Evolutionary conservation across 2,329 filamentous ascomycete species (phyloP), one percentile per base, ranked within the genome.

Genomic region (Rutstroemia sp.): DNA sequence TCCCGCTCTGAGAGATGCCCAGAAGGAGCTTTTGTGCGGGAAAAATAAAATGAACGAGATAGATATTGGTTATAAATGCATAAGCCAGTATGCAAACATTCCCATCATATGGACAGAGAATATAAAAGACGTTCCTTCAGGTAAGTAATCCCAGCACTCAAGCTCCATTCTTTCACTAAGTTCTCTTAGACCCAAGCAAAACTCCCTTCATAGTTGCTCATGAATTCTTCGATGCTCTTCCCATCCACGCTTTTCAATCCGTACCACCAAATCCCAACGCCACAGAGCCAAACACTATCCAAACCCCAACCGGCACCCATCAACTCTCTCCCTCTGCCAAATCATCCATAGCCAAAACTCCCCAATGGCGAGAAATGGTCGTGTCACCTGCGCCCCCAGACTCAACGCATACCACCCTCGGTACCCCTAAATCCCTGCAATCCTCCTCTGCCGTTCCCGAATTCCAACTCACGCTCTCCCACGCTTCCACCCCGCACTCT

Each of bases 151-250:
- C 39, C 16, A 42, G 25, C 4, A 12, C 10, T 50, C 42, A 19
- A 9, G 46, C 36, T 25, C 19, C 16, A 40, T 25, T 16, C 27
- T 27, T 9, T 45, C 19, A 8, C 30, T 38, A 52, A 25, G 25
- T 2, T 30, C 45, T 34, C 6, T 51, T 63, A 86, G 84, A 82
- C 59, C 73, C 83, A 21, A 78, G 80, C 58, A 88, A 87, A 68
- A 88, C 85, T 21, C 92, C 94, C 0, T 95, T 97, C 71, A 95
- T 99, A 59, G 82, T 97, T 49, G 94, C 94, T 4, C 94, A 99
- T 70, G 94, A 99, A 70, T 97, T 99, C 77, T 99, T 99, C 74
- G 94, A 99, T 65, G 94, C 94, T 2, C 84, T 99, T 0, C 94
- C 94, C 36, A 96, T 99, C 64, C 92, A 99, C 71, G 86, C 89